Evolutionary conservation across 768 basidiomycete genomes (phyloP).

Genomic region (Boletus pseudopeckii): DNA sequence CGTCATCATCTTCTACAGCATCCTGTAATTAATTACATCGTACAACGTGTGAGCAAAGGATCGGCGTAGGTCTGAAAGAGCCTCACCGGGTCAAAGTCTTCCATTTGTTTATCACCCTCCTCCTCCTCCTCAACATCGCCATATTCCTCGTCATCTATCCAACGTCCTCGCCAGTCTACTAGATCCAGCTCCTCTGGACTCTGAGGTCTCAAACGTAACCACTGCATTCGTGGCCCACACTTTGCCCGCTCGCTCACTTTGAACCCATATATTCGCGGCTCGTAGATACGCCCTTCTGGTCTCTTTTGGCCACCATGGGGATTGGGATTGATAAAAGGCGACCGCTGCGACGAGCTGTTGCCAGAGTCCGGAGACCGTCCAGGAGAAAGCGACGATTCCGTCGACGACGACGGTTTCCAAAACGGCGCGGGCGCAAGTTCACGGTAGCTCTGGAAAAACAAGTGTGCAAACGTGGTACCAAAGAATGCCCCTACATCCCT

Average conservation of each 20-base stretch:
- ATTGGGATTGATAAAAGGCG: conserved; percentile 83
- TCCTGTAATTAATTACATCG: conserved; percentile 37
- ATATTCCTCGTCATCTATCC: conserved; percentile 77
- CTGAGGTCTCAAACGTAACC: conserved; percentile 87
- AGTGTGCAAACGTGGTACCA: conserved; percentile 96
- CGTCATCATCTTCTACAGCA: conserved; percentile 54
- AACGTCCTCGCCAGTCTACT: conserved; percentile 89
- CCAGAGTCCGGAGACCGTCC: conserved; percentile 53
- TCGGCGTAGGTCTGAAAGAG: background rate
- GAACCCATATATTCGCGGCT: conserved; percentile 95
- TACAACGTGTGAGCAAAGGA: conserved; percentile 11
- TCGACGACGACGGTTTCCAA: conserved; percentile 67
- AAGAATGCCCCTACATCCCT: conserved; percentile 85
- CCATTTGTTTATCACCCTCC: conserved; percentile 69
- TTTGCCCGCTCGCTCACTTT: conserved; percentile 94
- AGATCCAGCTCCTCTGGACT: conserved; percentile 74
- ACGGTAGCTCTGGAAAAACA: conserved; percentile 97
- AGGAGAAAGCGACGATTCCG: conserved; percentile 49
- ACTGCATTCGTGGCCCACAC: conserved; percentile 95
- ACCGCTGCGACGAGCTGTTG: conserved; percentile 44
- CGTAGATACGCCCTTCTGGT: conserved; percentile 82
- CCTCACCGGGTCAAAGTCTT: conserved; percentile 80
- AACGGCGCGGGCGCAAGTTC: conserved; percentile 94
- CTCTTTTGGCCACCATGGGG: conserved; percentile 86
- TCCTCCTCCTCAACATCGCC: conserved; percentile 58